A percentile compares a stretch with the other conserved stretches of the same genome.
phyloP scores from a whole-genome alignment of 441 rosid species.

The Omphalea diandra region DNA sequence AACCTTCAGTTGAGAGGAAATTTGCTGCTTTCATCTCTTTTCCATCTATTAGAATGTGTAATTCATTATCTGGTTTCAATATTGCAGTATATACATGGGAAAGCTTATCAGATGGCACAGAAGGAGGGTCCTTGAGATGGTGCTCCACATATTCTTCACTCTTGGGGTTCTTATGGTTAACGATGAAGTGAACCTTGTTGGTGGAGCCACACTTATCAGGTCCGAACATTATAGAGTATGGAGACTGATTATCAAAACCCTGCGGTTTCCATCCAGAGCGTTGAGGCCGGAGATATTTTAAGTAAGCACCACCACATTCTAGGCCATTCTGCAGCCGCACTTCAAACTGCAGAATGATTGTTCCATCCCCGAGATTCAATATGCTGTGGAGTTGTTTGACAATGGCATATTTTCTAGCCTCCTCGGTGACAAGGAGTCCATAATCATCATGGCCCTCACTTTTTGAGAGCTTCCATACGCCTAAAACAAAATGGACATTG shows the following conservation, averaged over 20 bases:
- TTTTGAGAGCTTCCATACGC: conserved; percentile 86
- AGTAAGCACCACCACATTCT: conserved; percentile 97
- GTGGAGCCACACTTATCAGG: conserved; percentile 97
- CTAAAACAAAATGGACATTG: conserved; percentile 32
- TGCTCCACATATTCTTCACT: conserved; percentile 84
- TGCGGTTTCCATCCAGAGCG: conserved; percentile 77
- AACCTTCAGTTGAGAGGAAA: conserved; percentile 71
- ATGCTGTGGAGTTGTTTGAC: conserved; percentile 75
- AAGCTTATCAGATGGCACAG: conserved; percentile 87
- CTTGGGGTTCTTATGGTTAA: conserved; percentile 96
- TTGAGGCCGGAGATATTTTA: conserved; percentile 88
- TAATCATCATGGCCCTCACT: conserved; percentile 94
- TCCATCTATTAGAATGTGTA: conserved; percentile 71
- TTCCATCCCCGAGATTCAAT: conserved; percentile 69
- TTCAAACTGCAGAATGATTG: conserved; percentile 79
- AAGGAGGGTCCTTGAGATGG: conserved; percentile 82
- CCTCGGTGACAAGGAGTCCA: conserved; percentile 92
- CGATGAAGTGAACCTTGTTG: conserved; percentile 94
- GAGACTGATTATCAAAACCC: conserved; percentile 76
- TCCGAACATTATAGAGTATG: conserved; percentile 95
- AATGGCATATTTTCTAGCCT: conserved; percentile 81
- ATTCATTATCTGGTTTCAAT: conserved; percentile 74
- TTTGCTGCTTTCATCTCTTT: conserved; percentile 85
- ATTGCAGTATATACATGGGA: conserved; percentile 92
- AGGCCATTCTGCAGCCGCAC: conserved; percentile 87